Conservation (phyloP, 208 protist genomes). For the Trypanosoma platydactyli region DNA sequence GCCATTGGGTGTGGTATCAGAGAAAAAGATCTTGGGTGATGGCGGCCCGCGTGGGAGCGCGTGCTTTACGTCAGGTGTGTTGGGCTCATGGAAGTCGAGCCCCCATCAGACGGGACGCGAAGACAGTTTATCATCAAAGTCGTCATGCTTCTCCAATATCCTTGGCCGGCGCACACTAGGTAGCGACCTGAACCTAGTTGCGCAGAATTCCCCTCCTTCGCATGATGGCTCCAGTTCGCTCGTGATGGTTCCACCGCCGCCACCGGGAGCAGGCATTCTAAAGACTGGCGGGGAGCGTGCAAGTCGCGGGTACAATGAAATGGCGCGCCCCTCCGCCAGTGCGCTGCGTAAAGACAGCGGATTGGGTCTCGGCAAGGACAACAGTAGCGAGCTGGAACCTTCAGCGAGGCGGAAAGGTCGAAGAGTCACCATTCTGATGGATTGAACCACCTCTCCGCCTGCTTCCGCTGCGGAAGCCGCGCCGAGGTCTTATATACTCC, state of each 20-base stretch:
- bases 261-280: slow-evolving; percentile 15
- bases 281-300: slow-evolving; percentile 3
- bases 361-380: slow-evolving; percentile 28
- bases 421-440: slow-evolving; percentile 53
- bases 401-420: slow-evolving; percentile 35
- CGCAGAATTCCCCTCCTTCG: background rate
- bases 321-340: slow-evolving; percentile 14
- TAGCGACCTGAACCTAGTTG: background rate
- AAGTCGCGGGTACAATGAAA: slow-evolving; percentile 23
- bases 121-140: too few relatives aligned
- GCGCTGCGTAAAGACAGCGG: slow-evolving; percentile 43
- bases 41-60: slow-evolving; percentile 5
- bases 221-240: background rate
- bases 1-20: background rate
- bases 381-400: slow-evolving; percentile 8
- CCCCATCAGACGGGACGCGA: background rate
- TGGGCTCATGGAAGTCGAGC: background rate
- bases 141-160: too few relatives aligned
- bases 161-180: background rate
- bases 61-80: background rate
- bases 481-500: too few relatives aligned
- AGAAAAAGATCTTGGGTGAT: background rate
- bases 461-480: too few relatives aligned
- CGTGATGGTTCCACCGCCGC: background rate
- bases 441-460: slow-evolving; percentile 22